Evolutionary conservation across 73 alveolate genomes (phyloP), one percentile per base, ranked within the genome.

Genomic region (Symbiodinium pilosum): DNA sequence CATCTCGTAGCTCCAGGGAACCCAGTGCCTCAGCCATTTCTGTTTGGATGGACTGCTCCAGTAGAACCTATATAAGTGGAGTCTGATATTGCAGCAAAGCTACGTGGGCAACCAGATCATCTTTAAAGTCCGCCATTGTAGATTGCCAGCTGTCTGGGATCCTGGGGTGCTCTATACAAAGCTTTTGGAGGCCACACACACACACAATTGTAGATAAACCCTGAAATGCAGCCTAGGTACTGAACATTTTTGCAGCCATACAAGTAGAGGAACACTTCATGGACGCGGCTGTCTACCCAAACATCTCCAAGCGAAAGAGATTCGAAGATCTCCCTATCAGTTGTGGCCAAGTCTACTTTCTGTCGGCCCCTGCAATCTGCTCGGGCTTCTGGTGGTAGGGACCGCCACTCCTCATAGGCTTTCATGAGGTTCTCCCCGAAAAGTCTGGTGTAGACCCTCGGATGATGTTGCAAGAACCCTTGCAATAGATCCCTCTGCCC

Each of bases 1-100:
- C 34, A 24, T 18, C 38, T 24, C 81, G 81, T 64, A 64, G 81
- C 38, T 64, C 81, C 30, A n/a, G 1, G 2, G 81, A 64, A 24
- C 81, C 81, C 24, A 34, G 30, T 18, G 81, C 81, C 81, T 64
- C 21, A 36, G n/a, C n/a, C n/a, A n/a, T n/a, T n/a, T n/a, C n/a
- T n/a, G n/a, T n/a, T n/a, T n/a, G n/a, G n/a, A n/a, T n/a, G n/a
- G n/a, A n/a, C n/a, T n/a, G n/a, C n/a, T n/a, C n/a, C n/a, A n/a
- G n/a, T n/a, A n/a, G n/a, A n/a, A n/a, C n/a, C n/a, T n/a, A n/a
- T n/a, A n/a, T n/a, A n/a, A n/a, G n/a, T n/a, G n/a, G n/a, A n/a
- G n/a, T n/a, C n/a, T n/a, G n/a, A n/a, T n/a, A n/a, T n/a, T n/a
- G 26, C 38, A 43, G 93, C 93, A 51, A 86, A 86, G 93, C 3